Conservation (phyloP, 306 rosid species). For the Casuarina equisetifolia region DNA sequence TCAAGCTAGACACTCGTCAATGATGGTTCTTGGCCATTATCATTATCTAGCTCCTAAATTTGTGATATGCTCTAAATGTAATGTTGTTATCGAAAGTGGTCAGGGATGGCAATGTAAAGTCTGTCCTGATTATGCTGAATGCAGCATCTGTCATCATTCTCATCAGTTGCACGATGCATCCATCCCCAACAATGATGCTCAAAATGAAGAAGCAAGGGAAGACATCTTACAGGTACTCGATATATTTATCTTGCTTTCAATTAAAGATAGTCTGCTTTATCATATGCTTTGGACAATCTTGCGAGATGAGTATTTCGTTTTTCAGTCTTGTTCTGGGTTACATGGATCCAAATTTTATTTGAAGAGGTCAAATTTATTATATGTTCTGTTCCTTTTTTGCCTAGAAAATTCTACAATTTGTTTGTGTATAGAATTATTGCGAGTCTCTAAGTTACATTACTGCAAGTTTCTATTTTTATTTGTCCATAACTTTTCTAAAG, state of each 20-base stretch:
- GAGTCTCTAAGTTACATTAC: neutral
- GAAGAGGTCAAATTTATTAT: neutral
- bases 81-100: slow-evolving; percentile 90
- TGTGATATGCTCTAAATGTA: no score
- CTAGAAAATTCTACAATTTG: neutral
- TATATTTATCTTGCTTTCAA: slow-evolving; percentile 9
- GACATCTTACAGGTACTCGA: slow-evolving; percentile 66
- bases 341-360: neutral
- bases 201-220: slow-evolving; percentile 95
- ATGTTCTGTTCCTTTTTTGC: neutral
- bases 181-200: slow-evolving; percentile 86
- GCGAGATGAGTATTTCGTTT: neutral
- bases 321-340: neutral
- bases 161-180: slow-evolving; percentile 97
- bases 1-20: slow-evolving; percentile 98
- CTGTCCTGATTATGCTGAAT: slow-evolving; percentile 90
- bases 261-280: neutral
- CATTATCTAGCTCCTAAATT: no score
- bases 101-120: slow-evolving; percentile 99
- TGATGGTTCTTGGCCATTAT: no score
- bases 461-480: neutral
- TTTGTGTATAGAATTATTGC: neutral
- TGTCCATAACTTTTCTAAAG: neutral
- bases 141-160: slow-evolving; percentile 90
- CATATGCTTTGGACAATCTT: slow-evolving; percentile 6